phyloP scores from a whole-genome alignment of 345 rosid species.

The Sonneratia caseolaris region DNA sequence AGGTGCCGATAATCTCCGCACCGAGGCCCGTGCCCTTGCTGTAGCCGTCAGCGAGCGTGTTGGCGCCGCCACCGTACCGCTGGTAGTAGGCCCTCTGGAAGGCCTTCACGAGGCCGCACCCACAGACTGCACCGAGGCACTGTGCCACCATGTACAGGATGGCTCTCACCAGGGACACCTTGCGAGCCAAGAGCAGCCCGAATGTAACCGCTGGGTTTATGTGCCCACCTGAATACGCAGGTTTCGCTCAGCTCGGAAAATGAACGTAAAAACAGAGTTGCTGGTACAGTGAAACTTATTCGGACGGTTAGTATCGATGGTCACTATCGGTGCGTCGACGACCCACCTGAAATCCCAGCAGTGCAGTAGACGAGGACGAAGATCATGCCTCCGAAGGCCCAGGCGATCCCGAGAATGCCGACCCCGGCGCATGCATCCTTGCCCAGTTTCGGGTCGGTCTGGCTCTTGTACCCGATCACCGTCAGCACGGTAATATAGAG shows the following conservation, averaged over 20 bases:
- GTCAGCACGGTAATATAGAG: conserved; percentile 55
- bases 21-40: conserved; percentile 55
- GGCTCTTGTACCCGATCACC: conserved; percentile 50
- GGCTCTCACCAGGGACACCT: conserved; percentile 51
- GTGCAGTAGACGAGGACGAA: conserved; percentile 63
- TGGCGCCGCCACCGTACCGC: conserved; percentile 56
- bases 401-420: conserved; percentile 53
- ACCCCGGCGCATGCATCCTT: conserved; percentile 40
- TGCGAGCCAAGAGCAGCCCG: conserved; percentile 52
- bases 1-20: conserved; percentile 60
- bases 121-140: conserved; percentile 58
- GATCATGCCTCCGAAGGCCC: conserved; percentile 77
- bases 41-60: conserved; percentile 34
- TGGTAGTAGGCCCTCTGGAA: conserved; percentile 43
- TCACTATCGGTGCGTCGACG: background rate
- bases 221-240: conserved; percentile 41
- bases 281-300: too few species aligned
- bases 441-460: conserved; percentile 12
- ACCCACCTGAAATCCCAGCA: conserved; percentile 56
- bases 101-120: conserved; percentile 51
- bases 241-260: background rate
- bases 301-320: background rate
- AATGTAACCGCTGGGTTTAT: conserved; percentile 67
- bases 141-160: conserved; percentile 55
- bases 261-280: too few species aligned